A percentile compares a stretch with the other conserved stretches of the same genome.
Evolutionary conservation across 495 filamentous ascomycete species (phyloP).

Genomic region (Saxispiralis lemnorum): DNA sequence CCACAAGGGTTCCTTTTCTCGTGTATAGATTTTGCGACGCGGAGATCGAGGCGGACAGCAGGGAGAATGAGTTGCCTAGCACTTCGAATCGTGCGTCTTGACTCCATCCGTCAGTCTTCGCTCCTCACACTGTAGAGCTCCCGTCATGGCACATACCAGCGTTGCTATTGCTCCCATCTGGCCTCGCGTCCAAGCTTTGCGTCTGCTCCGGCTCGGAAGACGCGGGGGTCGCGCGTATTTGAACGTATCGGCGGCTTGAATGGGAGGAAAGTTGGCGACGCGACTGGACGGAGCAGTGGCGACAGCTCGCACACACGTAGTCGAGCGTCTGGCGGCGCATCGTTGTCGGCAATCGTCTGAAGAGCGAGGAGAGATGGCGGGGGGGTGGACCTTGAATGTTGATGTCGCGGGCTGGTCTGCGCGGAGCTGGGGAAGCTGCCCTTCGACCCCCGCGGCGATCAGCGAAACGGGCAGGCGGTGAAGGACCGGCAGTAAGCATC

Average conservation of each 20-base stretch:
- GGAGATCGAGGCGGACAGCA: conserved; percentile 81
- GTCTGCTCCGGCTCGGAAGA: conserved; percentile 13
- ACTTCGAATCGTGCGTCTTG: conserved; percentile 89
- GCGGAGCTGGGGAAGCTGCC: too few relatives aligned
- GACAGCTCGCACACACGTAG: conserved; percentile 10
- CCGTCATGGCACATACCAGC: too few relatives aligned
- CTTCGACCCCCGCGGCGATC: too few relatives aligned
- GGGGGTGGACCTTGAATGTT: not conserved
- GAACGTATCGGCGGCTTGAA: conserved; percentile 12
- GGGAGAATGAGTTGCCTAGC: conserved; percentile 69
- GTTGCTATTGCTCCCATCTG: conserved; percentile 2
- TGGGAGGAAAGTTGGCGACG: not conserved
- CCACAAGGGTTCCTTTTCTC: conserved; percentile 74
- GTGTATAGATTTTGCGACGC: conserved; percentile 88
- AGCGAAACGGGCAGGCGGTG: too few relatives aligned
- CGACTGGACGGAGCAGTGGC: conserved; percentile 12
- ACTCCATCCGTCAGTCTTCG: too few relatives aligned
- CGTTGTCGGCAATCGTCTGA: not conserved
- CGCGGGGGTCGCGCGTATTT: conserved; percentile 24
- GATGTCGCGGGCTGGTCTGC: not conserved
- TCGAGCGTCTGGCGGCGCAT: conserved; percentile 12
- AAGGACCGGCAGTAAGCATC: too few relatives aligned
- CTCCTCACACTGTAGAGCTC: too few relatives aligned
- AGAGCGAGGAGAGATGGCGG: not conserved
- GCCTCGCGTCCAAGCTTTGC: conserved; percentile 1